These are phyloP conservation scores for Tothia fuscella DNA, from an alignment of 2,329 filamentous ascomycete genomes.

Conservation along the genomic window DNA sequence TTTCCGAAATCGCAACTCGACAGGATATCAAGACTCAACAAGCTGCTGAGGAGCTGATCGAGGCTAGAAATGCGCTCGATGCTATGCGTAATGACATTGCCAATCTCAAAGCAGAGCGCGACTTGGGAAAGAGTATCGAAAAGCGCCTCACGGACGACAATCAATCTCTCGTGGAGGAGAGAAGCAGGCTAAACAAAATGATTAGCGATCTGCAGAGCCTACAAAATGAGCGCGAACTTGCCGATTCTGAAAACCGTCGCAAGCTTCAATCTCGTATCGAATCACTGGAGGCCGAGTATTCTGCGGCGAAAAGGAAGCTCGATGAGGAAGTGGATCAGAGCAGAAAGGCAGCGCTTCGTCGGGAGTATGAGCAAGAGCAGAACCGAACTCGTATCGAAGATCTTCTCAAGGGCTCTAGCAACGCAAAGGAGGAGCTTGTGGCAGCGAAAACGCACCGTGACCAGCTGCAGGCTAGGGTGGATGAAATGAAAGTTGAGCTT, in stretches of 20 bases:
- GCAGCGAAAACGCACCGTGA: slow-evolving; percentile 78
- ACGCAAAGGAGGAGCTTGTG: slow-evolving; percentile 76
- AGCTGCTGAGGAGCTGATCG: slow-evolving; percentile 83
- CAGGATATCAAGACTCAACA: slow-evolving; percentile 86
- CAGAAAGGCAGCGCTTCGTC: slow-evolving; percentile 70
- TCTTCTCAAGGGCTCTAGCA: slow-evolving; percentile 64
- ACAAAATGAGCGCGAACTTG: slow-evolving; percentile 80
- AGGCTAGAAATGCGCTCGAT: slow-evolving; percentile 68
- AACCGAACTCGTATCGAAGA: slow-evolving; percentile 88
- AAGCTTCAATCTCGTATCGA: slow-evolving; percentile 71
- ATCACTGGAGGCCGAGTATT: slow-evolving; percentile 65
- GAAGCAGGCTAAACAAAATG: slow-evolving; percentile 68
- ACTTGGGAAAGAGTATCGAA: slow-evolving; percentile 88
- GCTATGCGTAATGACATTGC: slow-evolving; percentile 82
- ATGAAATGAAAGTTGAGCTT: slow-evolving; percentile 79
- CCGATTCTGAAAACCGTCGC: slow-evolving; percentile 69
- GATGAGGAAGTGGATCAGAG: slow-evolving; percentile 71
- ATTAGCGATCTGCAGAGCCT: slow-evolving; percentile 77
- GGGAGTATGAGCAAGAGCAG: slow-evolving; percentile 83
- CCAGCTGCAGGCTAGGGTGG: slow-evolving; percentile 76
- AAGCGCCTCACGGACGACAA: slow-evolving; percentile 80
- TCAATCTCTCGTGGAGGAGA: slow-evolving; percentile 71
- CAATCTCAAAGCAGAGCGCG: slow-evolving; percentile 90
- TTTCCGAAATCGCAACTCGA: slow-evolving; percentile 75
- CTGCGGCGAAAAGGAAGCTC: slow-evolving; percentile 68